These are phyloP conservation scores for Plasmopara viticola DNA, from an alignment of 352 stramenopile species.

Conservation along the genomic window DNA sequence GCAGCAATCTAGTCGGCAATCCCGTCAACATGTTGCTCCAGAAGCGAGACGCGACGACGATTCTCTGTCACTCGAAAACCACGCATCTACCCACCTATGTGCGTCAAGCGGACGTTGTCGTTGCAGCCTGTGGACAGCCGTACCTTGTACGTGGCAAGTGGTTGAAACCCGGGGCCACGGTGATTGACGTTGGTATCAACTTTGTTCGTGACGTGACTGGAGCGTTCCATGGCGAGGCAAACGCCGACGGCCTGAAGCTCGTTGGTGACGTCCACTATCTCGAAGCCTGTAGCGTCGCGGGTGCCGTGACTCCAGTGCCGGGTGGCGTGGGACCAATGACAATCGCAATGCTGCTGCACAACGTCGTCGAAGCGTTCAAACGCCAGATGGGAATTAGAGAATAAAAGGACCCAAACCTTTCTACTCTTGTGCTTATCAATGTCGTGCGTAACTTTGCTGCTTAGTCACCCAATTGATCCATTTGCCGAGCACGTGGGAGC, in stretches of 20 bases:
- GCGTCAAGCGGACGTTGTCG: constrained; percentile 93
- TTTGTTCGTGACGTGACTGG: constrained; percentile 77
- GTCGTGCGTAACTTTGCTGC: not conserved
- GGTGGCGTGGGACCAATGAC: constrained; percentile 98
- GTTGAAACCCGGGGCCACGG: constrained; percentile 95
- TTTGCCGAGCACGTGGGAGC: constrained; percentile 65
- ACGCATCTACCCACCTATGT: constrained; percentile 85
- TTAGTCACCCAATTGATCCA: constrained; percentile 39
- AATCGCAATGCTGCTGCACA: constrained; percentile 92
- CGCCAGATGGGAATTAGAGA: constrained; percentile 42
- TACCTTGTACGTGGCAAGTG: constrained; percentile 93
- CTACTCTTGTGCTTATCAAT: not conserved
- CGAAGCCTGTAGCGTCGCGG: constrained; percentile 74
- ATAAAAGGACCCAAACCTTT: not conserved
- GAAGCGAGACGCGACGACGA: constrained; percentile 95
- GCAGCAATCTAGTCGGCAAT: constrained; percentile 97
- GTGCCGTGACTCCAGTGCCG: constrained; percentile 95
- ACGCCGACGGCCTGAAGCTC: constrained; percentile 90
- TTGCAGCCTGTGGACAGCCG: constrained; percentile 93
- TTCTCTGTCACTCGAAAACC: constrained; percentile 96
- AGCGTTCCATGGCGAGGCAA: constrained; percentile 48
- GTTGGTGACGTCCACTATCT: constrained; percentile 96
- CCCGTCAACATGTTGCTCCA: constrained; percentile 94
- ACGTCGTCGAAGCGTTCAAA: constrained; percentile 76
- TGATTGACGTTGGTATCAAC: constrained; percentile 99